phyloP scores from a whole-genome alignment of 345 rosid species.

The Excoecaria agallocha region DNA sequence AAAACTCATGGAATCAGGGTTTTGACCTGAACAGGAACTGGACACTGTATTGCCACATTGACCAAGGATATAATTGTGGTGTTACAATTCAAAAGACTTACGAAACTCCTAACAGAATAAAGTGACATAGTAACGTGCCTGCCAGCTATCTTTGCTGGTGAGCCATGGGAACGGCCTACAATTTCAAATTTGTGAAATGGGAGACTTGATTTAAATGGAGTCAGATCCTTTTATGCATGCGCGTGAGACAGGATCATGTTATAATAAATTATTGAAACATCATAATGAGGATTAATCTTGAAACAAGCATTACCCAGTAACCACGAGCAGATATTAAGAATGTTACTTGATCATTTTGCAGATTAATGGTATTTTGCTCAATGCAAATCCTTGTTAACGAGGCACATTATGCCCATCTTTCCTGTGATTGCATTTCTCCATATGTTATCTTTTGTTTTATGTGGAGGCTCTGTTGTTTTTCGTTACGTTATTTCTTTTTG shows the following conservation, averaged over 20 bases:
- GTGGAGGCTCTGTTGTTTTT: not conserved
- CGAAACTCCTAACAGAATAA: not conserved
- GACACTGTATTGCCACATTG: not conserved
- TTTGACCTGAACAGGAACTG: not conserved
- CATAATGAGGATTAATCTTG: not conserved
- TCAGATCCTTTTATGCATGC: not conserved
- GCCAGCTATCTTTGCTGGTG: not conserved
- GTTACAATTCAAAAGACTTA: not conserved
- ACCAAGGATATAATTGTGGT: not conserved
- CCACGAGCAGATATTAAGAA: not conserved
- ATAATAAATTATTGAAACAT: not conserved
- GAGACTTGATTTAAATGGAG: not conserved
- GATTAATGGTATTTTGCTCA: not conserved
- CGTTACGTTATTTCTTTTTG: not conserved
- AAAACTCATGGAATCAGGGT: not conserved
- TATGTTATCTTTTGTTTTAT: not conserved
- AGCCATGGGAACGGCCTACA: not conserved
- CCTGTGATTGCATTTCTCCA: not conserved
- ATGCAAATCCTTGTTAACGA: not conserved
- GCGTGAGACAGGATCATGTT: not conserved
- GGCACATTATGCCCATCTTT: not conserved
- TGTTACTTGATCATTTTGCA: not conserved
- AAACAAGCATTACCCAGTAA: not conserved
- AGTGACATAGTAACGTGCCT: not conserved
- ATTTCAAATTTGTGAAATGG: not conserved